These are phyloP conservation scores for Coemansia aciculifera DNA, from an alignment of 192 early-diverging fungal genomes.

Conservation along the genomic window DNA sequence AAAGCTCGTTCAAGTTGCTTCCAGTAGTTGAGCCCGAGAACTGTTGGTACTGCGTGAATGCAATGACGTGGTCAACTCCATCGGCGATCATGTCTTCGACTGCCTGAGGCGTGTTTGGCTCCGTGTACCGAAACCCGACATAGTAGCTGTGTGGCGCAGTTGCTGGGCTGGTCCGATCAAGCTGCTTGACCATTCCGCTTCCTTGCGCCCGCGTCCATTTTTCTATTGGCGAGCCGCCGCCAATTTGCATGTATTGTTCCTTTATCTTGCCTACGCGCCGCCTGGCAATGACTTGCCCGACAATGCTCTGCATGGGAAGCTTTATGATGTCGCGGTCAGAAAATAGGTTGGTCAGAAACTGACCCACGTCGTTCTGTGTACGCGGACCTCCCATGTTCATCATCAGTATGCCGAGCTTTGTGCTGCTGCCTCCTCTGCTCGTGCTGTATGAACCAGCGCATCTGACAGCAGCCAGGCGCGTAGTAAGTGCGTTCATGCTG, in stretches of 20 bases:
- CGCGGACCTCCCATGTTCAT: slow-evolving; percentile 94
- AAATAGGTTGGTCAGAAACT: slow-evolving; percentile 84
- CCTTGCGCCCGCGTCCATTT: slow-evolving; percentile 90
- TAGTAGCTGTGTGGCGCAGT: slow-evolving; percentile 88
- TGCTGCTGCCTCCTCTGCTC: neutral
- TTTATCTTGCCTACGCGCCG: slow-evolving; percentile 82
- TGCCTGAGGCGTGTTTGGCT: slow-evolving; percentile 74
- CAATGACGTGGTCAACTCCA: slow-evolving; percentile 80
- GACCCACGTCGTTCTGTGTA: slow-evolving; percentile 71
- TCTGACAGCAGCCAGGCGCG: neutral
- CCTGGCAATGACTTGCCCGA: slow-evolving; percentile 76
- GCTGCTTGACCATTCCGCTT: slow-evolving; percentile 66
- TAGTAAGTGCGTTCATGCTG: neutral
- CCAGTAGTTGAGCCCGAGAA: slow-evolving; percentile 96
- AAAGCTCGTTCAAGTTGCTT: slow-evolving; percentile 88
- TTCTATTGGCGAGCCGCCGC: slow-evolving; percentile 91
- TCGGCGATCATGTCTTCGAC: slow-evolving; percentile 78
- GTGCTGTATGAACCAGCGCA: slow-evolving; percentile 20
- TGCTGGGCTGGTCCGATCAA: slow-evolving; percentile 74
- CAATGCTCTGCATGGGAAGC: slow-evolving; percentile 73
- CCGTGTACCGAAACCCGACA: slow-evolving; percentile 90
- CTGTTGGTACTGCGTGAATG: slow-evolving; percentile 94
- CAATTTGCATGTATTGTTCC: slow-evolving; percentile 90
- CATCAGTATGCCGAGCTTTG: slow-evolving; percentile 76
- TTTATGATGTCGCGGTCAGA: slow-evolving; percentile 91